phyloP scores from a whole-genome alignment of 495 filamentous ascomycete species.

The Trichocladium uniseriatum region DNA sequence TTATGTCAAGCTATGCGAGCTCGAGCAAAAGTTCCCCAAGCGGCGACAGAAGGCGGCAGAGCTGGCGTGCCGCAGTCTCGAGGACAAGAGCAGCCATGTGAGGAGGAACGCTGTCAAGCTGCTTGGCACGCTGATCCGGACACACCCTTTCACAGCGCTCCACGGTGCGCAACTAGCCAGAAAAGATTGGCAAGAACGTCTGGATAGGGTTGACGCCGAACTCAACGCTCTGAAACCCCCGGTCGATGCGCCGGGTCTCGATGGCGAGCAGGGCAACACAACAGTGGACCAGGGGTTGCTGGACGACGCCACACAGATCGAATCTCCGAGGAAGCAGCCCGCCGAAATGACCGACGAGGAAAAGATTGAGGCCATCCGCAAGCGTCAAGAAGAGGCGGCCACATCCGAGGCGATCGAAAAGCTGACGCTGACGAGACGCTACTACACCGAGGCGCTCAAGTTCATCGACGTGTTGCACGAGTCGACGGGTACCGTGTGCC shows the following conservation, averaged over 20 bases:
- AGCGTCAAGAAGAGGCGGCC: slow-evolving; percentile 59
- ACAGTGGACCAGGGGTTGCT: slow-evolving; percentile 67
- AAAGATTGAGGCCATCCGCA: slow-evolving; percentile 47
- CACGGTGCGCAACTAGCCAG: slow-evolving; percentile 78
- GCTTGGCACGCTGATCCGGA: slow-evolving; percentile 74
- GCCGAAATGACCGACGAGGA: slow-evolving; percentile 50
- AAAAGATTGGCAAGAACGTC: slow-evolving; percentile 72
- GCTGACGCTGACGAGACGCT: slow-evolving; percentile 77
- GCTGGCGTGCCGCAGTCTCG: slow-evolving; percentile 74
- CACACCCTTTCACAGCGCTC: slow-evolving; percentile 85
- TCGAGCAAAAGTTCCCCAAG: slow-evolving; percentile 92
- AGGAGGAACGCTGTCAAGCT: slow-evolving; percentile 91
- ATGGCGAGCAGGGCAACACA: slow-evolving; percentile 45
- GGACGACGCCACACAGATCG: slow-evolving; percentile 79
- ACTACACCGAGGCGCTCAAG: slow-evolving; percentile 81
- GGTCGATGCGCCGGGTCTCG: slow-evolving; percentile 63
- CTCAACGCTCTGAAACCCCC: slow-evolving; percentile 74
- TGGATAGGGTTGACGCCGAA: slow-evolving; percentile 73
- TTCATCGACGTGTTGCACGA: slow-evolving; percentile 92
- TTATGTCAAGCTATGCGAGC: slow-evolving; percentile 79
- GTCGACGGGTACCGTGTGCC: slow-evolving; percentile 66
- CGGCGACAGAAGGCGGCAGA: slow-evolving; percentile 77
- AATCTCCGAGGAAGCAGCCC: slow-evolving; percentile 49
- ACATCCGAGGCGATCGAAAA: slow-evolving; percentile 73
- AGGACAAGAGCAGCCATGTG: slow-evolving; percentile 98